phyloP scores from a whole-genome alignment of 2,329 filamentous ascomycete species.

The Clathrospora elynae region DNA sequence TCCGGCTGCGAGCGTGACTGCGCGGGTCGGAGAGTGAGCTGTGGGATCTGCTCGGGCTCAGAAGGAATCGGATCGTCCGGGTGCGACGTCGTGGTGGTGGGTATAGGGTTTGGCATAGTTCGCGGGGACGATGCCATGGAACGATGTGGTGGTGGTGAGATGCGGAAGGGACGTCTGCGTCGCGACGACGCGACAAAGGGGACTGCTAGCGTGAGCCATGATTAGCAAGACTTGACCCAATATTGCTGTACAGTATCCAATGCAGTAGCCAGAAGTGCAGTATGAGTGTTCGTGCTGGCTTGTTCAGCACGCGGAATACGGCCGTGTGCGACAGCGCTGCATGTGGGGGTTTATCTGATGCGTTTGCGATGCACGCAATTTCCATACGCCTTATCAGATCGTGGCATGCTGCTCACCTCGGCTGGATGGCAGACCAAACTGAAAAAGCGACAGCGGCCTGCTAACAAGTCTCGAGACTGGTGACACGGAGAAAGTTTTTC shows the following conservation, averaged over 20 bases:
- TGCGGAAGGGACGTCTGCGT: conserved; percentile 14
- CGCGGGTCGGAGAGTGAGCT: conserved; percentile 34
- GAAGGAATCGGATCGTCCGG: conserved; percentile 54
- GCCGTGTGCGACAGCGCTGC: conserved; percentile 4
- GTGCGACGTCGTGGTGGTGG: conserved; percentile 51
- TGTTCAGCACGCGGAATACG: conserved; percentile 8
- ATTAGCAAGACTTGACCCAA: conserved; percentile 32
- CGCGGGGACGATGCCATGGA: conserved; percentile 29
- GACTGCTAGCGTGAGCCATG: conserved; percentile 29
- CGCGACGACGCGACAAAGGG: conserved; percentile 30
- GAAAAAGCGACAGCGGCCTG: conserved; percentile 25
- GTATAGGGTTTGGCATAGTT: conserved; percentile 41
- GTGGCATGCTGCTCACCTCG: conserved; percentile 30
- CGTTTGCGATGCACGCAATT: conserved; percentile 15
- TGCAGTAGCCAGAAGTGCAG: conserved; percentile 2
- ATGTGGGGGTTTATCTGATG: conserved; percentile 19
- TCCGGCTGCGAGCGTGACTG: conserved; percentile 34
- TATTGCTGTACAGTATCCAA: not conserved
- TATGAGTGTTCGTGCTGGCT: conserved; percentile 2
- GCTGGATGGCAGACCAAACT: conserved; percentile 14
- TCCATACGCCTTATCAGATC: conserved; percentile 40
- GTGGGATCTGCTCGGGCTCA: conserved; percentile 45
- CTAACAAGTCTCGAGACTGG: conserved; percentile 3
- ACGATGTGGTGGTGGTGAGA: conserved; percentile 18
- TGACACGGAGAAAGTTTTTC: conserved; percentile 20